These are phyloP conservation scores for Coemansia sp. DNA, from an alignment of 192 early-diverging fungal genomes.

Conservation along the genomic window DNA sequence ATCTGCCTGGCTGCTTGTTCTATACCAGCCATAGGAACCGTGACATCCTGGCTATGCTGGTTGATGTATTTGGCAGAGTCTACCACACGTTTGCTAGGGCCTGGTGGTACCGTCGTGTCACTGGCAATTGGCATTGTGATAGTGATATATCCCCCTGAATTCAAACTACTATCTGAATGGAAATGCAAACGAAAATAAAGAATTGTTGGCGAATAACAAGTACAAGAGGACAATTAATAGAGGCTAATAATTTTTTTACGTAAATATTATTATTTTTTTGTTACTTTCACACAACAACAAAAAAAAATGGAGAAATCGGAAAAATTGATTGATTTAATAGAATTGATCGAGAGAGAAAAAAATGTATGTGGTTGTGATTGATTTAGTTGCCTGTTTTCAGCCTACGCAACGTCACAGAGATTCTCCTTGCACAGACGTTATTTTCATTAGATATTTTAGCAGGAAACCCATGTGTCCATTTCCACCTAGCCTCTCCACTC, in stretches of 20 bases:
- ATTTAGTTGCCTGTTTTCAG: conserved; percentile 3
- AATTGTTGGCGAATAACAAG: neutral
- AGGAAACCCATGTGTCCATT: conserved; percentile 56
- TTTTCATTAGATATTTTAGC: conserved; percentile 7
- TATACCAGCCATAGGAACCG: conserved; percentile 54
- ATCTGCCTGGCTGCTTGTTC: conserved; percentile 55
- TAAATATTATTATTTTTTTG: conserved; percentile 3
- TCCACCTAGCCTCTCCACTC: conserved; percentile 48
- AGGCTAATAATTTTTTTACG: no score
- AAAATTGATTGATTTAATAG: neutral
- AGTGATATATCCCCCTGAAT: neutral
- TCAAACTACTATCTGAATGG: neutral
- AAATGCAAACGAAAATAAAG: neutral
- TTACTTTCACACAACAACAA: neutral
- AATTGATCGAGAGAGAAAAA: neutral
- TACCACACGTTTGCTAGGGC: conserved; percentile 19
- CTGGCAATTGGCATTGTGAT: conserved; percentile 11
- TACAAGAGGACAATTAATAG: neutral
- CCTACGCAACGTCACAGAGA: conserved; percentile 39
- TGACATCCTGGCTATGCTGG: conserved; percentile 60
- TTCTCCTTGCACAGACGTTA: conserved; percentile 11
- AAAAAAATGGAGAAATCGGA: neutral
- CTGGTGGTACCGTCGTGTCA: neutral
- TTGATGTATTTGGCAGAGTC: conserved; percentile 36
- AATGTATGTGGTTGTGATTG: neutral